These are phyloP conservation scores for Sarocladium kiliense DNA, from an alignment of 2,329 filamentous ascomycete genomes.

Conservation along the genomic window DNA sequence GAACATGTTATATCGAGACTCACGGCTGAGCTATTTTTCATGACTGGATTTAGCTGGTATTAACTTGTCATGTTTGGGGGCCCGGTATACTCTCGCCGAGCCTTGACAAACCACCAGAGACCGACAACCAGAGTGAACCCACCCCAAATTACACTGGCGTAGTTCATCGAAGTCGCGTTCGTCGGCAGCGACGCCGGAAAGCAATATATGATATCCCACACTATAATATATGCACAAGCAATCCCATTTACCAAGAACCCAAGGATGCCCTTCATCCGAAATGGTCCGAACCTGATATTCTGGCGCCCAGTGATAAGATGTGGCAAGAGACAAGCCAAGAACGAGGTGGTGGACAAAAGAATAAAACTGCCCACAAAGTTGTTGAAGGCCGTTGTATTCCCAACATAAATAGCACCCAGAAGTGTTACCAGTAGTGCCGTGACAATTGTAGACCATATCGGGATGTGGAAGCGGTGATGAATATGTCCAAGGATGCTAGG, in stretches of 20 bases:
- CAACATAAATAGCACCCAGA: constrained; percentile 60
- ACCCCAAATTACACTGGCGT: constrained; percentile 38
- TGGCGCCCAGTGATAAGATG: constrained; percentile 40
- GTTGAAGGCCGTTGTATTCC: constrained; percentile 60
- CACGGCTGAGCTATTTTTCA: no score
- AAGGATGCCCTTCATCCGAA: constrained; percentile 43
- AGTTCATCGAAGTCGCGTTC: constrained; percentile 47
- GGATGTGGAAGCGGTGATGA: constrained; percentile 25
- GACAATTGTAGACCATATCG: constrained; percentile 42
- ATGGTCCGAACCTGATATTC: constrained; percentile 46
- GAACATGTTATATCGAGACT: no score
- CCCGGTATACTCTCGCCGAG: constrained; percentile 15
- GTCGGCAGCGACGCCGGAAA: constrained; percentile 47
- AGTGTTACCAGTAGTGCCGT: constrained; percentile 41
- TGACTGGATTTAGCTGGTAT: no score
- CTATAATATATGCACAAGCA: constrained; percentile 51
- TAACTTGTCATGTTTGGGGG: constrained; percentile 1
- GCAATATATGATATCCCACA: constrained; percentile 60
- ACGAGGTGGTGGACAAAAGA: constrained; percentile 33
- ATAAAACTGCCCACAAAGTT: constrained; percentile 54
- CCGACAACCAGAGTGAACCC: constrained; percentile 32
- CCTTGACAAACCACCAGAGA: constrained; percentile 34
- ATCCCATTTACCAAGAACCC: constrained; percentile 48
- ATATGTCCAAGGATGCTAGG: constrained; percentile 23
- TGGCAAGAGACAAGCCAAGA: constrained; percentile 58